These are phyloP conservation scores for Phaeolepiota aurea DNA, from an alignment of 768 basidiomycete species.

Conservation along the genomic window DNA sequence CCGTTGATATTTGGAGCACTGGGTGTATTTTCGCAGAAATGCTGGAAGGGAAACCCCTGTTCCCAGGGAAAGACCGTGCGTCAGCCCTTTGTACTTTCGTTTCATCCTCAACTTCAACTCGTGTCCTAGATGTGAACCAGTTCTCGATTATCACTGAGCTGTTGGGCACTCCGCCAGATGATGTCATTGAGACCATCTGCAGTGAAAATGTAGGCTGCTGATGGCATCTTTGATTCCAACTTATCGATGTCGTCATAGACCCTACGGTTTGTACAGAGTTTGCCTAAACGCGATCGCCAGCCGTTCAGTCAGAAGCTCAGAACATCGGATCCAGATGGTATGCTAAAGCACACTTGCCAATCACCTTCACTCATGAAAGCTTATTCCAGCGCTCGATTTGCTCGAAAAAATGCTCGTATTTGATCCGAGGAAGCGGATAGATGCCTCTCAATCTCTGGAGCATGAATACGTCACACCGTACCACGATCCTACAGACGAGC, in stretches of 20 bases:
- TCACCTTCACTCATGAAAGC: constrained; percentile 2
- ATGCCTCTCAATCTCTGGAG: constrained; percentile 79
- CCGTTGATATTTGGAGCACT: constrained; percentile 99
- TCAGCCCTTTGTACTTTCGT: constrained; percentile 15
- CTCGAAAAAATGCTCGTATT: constrained; percentile 99
- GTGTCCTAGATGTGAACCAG: constrained; percentile 87
- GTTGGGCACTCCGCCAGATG: constrained; percentile 96
- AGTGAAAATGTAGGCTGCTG: constrained; percentile 76
- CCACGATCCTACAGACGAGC: constrained; percentile 97
- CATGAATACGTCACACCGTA: constrained; percentile 97
- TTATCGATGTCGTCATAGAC: constrained; percentile 46
- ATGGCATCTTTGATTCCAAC: background rate
- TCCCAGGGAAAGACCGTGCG: constrained; percentile 99
- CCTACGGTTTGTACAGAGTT: constrained; percentile 93
- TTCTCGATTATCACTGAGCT: constrained; percentile 99
- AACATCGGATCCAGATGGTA: constrained; percentile 80
- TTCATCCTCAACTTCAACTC: constrained; percentile 7
- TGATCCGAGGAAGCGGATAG: constrained; percentile 95
- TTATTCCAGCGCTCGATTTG: constrained; percentile 71
- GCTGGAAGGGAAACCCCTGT: constrained; percentile 96
- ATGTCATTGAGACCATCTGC: constrained; percentile 98
- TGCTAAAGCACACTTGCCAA: no score
- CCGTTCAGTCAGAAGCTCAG: constrained; percentile 92
- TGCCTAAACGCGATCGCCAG: constrained; percentile 93
- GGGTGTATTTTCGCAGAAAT: constrained; percentile 99